Evolutionary conservation across 306 rosid species (phyloP).

Genomic region (Datisca glomerata): DNA sequence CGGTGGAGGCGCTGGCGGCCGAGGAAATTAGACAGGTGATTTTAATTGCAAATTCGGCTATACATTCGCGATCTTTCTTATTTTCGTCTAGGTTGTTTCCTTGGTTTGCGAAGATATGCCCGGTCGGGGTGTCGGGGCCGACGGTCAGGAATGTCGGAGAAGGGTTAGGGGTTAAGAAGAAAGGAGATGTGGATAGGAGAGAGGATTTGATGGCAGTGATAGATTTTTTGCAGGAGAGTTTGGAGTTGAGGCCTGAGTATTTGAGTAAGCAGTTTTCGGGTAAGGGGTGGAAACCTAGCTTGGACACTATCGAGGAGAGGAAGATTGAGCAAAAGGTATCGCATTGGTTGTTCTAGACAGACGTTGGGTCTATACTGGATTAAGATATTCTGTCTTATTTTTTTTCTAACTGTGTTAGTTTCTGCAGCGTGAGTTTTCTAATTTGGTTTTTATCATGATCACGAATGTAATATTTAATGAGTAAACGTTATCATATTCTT

Average conservation of each 20-base stretch:
- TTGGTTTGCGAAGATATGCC: constrained; percentile 36
- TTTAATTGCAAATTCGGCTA: constrained; percentile 19
- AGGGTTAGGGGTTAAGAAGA: constrained; percentile 7
- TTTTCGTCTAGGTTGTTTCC: constrained; percentile 35
- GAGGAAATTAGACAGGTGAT: constrained; percentile 43
- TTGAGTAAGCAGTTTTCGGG: constrained; percentile 68
- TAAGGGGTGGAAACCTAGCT: constrained; percentile 75
- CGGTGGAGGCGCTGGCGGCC: constrained; percentile 21
- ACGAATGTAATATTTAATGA: too few species aligned
- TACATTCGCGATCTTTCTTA: constrained; percentile 22
- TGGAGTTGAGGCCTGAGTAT: constrained; percentile 45
- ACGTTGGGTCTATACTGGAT: constrained; percentile 15
- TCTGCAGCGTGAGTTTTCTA: too few species aligned
- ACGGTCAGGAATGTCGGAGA: background rate
- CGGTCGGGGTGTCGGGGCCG: constrained; percentile 7
- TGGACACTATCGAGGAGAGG: constrained; percentile 76
- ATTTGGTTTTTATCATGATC: too few species aligned
- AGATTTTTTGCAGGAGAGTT: constrained; percentile 24
- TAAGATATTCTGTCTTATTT: too few species aligned
- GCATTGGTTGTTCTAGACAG: constrained; percentile 31
- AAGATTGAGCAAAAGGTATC: constrained; percentile 33
- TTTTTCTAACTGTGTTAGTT: too few species aligned
- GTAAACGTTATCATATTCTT: too few species aligned
- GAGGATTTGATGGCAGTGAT: constrained; percentile 17
- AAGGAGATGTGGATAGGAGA: constrained; percentile 20